Percentiles rank a stretch among this genome's conserved stretches.
Evolutionary conservation across 257 asterid species (phyloP).

Genomic region (Buddleja alternifolia): DNA sequence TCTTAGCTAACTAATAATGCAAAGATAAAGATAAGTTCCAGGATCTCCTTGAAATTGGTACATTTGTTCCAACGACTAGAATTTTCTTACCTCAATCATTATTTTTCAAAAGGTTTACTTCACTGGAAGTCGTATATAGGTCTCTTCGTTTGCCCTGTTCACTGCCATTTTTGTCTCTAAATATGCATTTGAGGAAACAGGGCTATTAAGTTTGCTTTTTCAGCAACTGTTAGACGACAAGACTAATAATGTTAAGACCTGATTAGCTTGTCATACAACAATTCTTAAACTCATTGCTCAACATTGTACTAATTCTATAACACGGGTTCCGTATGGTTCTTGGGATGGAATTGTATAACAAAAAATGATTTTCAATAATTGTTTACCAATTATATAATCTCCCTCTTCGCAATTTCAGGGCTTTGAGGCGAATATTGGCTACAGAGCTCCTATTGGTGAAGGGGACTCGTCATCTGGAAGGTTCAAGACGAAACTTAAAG

Average conservation of each 20-base stretch:
- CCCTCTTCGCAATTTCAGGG: conserved; percentile 36
- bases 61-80: no score
- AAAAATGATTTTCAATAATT: neutral
- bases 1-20: conserved; percentile 1
- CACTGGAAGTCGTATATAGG: no score
- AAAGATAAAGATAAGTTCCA: neutral
- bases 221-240: neutral
- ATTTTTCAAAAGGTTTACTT: no score
- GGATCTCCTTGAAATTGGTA: no score
- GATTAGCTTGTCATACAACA: no score
- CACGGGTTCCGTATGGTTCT: no score
- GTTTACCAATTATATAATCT: neutral
- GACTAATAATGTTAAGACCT: no score
- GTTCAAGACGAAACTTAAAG: conserved; percentile 73
- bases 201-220: neutral
- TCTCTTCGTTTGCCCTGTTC: neutral
- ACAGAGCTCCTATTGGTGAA: conserved; percentile 56
- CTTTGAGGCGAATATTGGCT: conserved; percentile 54
- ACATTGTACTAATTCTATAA: no score
- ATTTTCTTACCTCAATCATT: neutral
- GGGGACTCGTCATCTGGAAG: conserved; percentile 67
- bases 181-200: neutral
- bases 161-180: neutral
- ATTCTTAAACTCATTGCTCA: no score
- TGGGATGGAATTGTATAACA: no score